phyloP scores from a whole-genome alignment of 768 basidiomycete species.

The Naganishia antarctica region DNA sequence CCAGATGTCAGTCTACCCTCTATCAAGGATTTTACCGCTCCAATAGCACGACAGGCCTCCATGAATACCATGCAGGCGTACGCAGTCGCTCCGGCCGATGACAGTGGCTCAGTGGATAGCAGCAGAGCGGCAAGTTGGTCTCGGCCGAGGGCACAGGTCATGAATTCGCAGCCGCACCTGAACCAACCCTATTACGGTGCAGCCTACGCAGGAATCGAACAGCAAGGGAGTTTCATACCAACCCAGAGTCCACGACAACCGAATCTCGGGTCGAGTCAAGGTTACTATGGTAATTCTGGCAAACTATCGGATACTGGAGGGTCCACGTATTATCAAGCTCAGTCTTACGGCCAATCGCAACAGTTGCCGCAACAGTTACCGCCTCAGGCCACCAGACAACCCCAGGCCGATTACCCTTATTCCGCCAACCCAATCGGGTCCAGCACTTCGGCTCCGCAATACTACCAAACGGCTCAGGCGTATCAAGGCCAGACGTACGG shows the following conservation, averaged over 20 bases:
- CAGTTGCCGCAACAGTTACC: not conserved
- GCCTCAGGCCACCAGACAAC: not conserved
- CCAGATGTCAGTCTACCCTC: constrained; percentile 16
- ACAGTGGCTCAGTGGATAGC: no score
- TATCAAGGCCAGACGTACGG: constrained; percentile 2
- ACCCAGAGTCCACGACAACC: constrained; percentile 1
- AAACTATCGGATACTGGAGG: not conserved
- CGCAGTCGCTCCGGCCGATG: not conserved
- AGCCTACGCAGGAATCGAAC: constrained; percentile 6
- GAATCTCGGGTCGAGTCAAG: not conserved
- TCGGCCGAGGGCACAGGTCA: not conserved
- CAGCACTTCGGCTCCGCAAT: not conserved
- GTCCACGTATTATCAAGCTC: constrained; percentile 5
- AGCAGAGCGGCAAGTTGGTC: not conserved
- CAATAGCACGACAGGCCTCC: not conserved
- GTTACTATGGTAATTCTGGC: not conserved
- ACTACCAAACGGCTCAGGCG: not conserved
- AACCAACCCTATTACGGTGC: constrained; percentile 7
- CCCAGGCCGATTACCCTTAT: not conserved
- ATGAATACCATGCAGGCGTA: not conserved
- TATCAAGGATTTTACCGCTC: not conserved
- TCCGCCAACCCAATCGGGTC: not conserved
- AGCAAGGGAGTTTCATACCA: not conserved
- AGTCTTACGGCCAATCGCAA: constrained; percentile 8
- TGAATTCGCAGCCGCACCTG: not conserved